A percentile compares a stretch with the other conserved stretches of the same genome.
These are phyloP conservation scores for Yamadazyma epiphylla DNA, from an alignment of 1,139 yeast genomes.

Conservation along the genomic window DNA sequence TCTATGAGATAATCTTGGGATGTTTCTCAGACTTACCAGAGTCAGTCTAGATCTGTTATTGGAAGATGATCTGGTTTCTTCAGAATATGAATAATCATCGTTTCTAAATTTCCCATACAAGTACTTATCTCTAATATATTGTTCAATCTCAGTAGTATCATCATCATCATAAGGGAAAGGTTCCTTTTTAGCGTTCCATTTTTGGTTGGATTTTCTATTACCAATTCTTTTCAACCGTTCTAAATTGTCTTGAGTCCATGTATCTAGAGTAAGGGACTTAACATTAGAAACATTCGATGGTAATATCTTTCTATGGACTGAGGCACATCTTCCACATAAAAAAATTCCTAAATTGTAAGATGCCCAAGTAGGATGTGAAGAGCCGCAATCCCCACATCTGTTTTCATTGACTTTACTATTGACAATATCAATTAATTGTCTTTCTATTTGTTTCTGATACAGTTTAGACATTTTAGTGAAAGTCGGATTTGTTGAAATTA, in stretches of 20 bases:
- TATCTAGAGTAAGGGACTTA: slow-evolving; percentile 78
- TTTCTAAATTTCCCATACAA: slow-evolving; percentile 42
- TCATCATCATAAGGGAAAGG: slow-evolving; percentile 74
- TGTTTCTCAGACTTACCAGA: slow-evolving; percentile 15
- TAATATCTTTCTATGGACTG: slow-evolving; percentile 66
- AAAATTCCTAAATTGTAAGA: slow-evolving; percentile 55
- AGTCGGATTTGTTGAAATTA: too few relatives aligned
- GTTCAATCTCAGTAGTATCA: slow-evolving; percentile 44
- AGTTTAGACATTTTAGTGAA: slow-evolving; percentile 26
- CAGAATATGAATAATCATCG: slow-evolving; percentile 21
- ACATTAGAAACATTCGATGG: slow-evolving; percentile 59
- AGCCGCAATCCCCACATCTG: slow-evolving; percentile 72
- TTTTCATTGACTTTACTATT: slow-evolving; percentile 43
- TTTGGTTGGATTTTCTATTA: slow-evolving; percentile 57
- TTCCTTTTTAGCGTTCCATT: slow-evolving; percentile 59
- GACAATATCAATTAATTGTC: slow-evolving; percentile 41
- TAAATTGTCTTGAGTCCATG: slow-evolving; percentile 64
- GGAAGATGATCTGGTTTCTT: slow-evolving; percentile 10
- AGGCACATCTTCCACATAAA: slow-evolving; percentile 76
- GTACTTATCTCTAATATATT: slow-evolving; percentile 53
- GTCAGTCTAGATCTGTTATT: slow-evolving; percentile 12
- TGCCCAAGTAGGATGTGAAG: slow-evolving; percentile 59
- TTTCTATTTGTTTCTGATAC: slow-evolving; percentile 36
- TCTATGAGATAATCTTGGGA: slow-evolving; percentile 41
- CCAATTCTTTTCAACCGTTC: slow-evolving; percentile 58